These are phyloP conservation scores for Leccinum fuscescens DNA, from an alignment of 1,284 basidiomycete species.

Conservation along the genomic window DNA sequence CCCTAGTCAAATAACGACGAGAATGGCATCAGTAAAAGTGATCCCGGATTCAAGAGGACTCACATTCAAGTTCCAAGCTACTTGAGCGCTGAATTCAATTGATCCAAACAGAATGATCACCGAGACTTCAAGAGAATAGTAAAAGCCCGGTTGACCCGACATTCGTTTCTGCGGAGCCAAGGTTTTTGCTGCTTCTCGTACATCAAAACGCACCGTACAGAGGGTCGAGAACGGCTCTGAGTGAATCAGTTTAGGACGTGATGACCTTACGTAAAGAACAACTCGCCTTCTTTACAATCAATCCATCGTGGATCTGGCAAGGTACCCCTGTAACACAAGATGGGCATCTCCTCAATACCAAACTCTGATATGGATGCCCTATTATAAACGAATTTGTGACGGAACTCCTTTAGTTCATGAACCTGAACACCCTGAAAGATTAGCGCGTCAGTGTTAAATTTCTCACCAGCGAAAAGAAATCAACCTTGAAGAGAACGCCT, in stretches of 20 bases:
- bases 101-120: conserved; percentile 16
- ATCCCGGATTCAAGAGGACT: background rate
- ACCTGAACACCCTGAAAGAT: conserved; percentile 10
- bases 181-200: conserved; percentile 4
- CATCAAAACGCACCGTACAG: conserved; percentile 9
- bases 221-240: conserved; percentile 18
- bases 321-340: conserved; percentile 16
- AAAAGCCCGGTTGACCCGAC: conserved; percentile 4
- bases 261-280: background rate
- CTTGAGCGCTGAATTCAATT: conserved; percentile 48
- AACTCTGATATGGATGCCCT: background rate
- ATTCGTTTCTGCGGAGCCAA: background rate
- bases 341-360: background rate
- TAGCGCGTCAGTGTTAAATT: background rate
- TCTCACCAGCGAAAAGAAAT: background rate
- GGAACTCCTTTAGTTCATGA: conserved; percentile 16
- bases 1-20: background rate
- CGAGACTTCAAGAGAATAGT: conserved; percentile 1
- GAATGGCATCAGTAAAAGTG: background rate
- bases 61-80: conserved; percentile 18
- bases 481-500: conserved; percentile 12
- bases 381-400: background rate
- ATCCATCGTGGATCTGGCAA: conserved; percentile 12
- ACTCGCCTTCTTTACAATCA: conserved; percentile 10
- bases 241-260: background rate